Base-by-base conservation (phyloP, 176 grass and related monocot species). In the Dactylis glomerata region DNA sequence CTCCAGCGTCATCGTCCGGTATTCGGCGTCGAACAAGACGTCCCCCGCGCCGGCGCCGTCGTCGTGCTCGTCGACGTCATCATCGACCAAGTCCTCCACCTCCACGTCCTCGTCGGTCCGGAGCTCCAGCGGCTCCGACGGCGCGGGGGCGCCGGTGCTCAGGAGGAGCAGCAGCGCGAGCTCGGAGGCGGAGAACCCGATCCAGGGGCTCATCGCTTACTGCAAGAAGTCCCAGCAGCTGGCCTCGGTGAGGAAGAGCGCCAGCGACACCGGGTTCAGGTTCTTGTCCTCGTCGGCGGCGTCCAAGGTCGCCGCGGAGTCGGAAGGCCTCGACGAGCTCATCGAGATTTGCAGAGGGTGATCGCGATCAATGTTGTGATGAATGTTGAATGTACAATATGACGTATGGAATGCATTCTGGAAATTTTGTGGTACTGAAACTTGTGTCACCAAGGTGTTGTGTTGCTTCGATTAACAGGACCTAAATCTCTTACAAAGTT, bases 171-270 rank as follows among this genome's bases (percentile, higher is more conserved):
- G 93, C 87, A 98, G 91, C 79, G 91, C 82, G 17, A 94, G 85
- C 83, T 92, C 89, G 17, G 96, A 98, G 77, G 76, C 80, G 80
- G 96, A 95, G 91, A 95, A 87, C 82, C 92, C 96, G 5, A 94
- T 98, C 82, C 93, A 98, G 79, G 93, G 96, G 4, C 87, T 92
- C 22, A 98, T 98, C 45, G 90, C 93, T 27, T 92, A 95, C 79
- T 98, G 96, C 89, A 98, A 98, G 83, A 98, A 84, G 75, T 98
- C 96, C 1, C 95, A 98, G 80, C 90, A 95, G 61, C 73, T 89
- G 57, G 82, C 86, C 4, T 87, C 91, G 0, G 93, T 85, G 8
- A 81, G 93, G 77, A 98, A 93, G 89, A 98, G 96, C 76, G 87
- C 85, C 61, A 95, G 91, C 83, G 93, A 93, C 69, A 79, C 83